Percentiles rank a stretch among this genome's conserved stretches.
Conservation (phyloP, 148 eudicot species). For the Rhododendron ovatum region DNA sequence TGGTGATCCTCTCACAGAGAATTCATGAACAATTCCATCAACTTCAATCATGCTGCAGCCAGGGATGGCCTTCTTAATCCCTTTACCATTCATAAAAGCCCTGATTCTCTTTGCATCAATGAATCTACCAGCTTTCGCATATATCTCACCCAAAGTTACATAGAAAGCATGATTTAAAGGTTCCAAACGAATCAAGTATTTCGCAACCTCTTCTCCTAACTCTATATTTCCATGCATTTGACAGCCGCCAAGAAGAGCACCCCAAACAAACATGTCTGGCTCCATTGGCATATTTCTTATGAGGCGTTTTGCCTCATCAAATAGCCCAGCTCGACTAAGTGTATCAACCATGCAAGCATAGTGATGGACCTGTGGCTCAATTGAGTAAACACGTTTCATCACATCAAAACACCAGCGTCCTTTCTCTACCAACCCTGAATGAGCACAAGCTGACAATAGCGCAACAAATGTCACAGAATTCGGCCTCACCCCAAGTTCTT, state of each 20-base stretch:
- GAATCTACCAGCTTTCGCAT: conserved; percentile 60
- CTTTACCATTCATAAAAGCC: conserved; percentile 50
- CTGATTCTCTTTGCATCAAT: conserved; percentile 48
- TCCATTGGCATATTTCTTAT: conserved; percentile 58
- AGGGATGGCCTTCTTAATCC: conserved; percentile 47
- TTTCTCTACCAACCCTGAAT: conserved; percentile 59
- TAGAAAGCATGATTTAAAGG: conserved; percentile 66
- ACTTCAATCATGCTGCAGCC: conserved; percentile 68
- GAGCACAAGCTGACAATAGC: conserved; percentile 78
- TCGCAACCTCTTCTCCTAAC: conserved; percentile 66
- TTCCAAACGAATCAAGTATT: conserved; percentile 48
- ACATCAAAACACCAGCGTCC: conserved; percentile 52
- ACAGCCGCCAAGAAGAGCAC: conserved; percentile 75
- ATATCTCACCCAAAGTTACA: conserved; percentile 55
- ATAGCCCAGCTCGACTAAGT: conserved; percentile 64
- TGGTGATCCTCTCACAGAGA: conserved; percentile 62
- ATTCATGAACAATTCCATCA: conserved; percentile 58
- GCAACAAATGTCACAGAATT: conserved; percentile 68
- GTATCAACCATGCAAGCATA: conserved; percentile 73
- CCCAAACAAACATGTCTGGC: conserved; percentile 78
- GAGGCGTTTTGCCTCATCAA: conserved; percentile 60
- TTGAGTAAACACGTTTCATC: conserved; percentile 42
- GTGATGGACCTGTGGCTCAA: conserved; percentile 62
- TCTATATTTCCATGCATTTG: conserved; percentile 58
- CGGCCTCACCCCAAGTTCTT: conserved; percentile 44